Evolutionary conservation across 352 stramenopile species (phyloP).

Genomic region (Phytophthora uliginosa): DNA sequence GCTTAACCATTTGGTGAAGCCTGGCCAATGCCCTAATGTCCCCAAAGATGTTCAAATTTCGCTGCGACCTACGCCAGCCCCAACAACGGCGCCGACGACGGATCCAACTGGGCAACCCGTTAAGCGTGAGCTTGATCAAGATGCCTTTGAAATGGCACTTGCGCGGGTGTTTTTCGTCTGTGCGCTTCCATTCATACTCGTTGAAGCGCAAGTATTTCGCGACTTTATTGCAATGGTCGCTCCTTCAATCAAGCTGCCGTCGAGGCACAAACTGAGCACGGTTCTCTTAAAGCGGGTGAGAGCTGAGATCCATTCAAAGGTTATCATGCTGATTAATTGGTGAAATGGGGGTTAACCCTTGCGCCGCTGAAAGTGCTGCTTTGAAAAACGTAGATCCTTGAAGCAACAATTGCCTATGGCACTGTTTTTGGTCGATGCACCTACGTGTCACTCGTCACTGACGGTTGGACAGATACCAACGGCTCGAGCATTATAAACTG

Average conservation of each 20-base stretch:
- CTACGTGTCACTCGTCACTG: background rate
- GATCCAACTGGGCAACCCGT: background rate
- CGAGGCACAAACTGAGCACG: background rate
- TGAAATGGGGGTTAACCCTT: no score
- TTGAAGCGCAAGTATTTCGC: slow-evolving; percentile 7
- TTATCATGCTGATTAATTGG: background rate
- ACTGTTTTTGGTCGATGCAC: no score
- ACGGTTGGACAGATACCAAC: background rate
- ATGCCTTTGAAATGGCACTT: slow-evolving; percentile 5
- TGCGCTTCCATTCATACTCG: background rate
- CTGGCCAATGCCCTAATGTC: background rate
- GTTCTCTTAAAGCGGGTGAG: slow-evolving; percentile 4
- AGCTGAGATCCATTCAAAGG: background rate
- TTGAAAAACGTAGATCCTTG: no score
- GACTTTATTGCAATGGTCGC: background rate
- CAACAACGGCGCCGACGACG: background rate
- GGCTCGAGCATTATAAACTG: background rate
- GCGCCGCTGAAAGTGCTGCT: no score
- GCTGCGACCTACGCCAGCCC: background rate
- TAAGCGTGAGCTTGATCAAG: background rate
- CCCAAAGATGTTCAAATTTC: background rate
- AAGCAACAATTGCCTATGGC: no score
- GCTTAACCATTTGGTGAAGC: background rate
- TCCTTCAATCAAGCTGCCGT: slow-evolving; percentile 1
- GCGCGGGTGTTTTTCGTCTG: background rate